phyloP scores from a whole-genome alignment of 1,284 basidiomycete species.

The Kwoniella shivajii region DNA sequence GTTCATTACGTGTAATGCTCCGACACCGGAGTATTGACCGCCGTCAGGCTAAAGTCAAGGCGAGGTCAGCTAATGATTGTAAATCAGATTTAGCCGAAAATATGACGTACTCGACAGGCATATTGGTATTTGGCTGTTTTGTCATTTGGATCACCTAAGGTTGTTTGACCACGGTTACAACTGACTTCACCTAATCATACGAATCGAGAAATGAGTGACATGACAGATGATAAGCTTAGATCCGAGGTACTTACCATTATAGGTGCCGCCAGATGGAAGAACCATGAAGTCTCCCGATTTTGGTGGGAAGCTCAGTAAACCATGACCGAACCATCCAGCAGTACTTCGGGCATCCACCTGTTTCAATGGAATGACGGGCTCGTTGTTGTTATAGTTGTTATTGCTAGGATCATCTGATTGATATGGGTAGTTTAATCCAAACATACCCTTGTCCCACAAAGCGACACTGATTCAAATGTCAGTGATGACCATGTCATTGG shows the following conservation, averaged over 20 bases:
- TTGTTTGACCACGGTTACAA: constrained; percentile 11
- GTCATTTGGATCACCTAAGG: constrained; percentile 1
- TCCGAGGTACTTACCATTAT: constrained; percentile 5
- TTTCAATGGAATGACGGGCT: constrained; percentile 19
- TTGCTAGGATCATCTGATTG: constrained; percentile 5
- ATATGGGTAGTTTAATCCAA: constrained; percentile 17
- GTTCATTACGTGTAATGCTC: constrained; percentile 29
- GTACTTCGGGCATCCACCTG: constrained; percentile 11
- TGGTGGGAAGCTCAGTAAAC: constrained; percentile 62
- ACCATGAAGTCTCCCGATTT: constrained; percentile 61
- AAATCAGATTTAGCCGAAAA: not conserved
- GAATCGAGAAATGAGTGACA: too few relatives aligned
- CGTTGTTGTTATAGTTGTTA: constrained; percentile 22
- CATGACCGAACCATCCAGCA: constrained; percentile 52
- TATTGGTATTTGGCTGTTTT: not conserved
- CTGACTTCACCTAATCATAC: constrained; percentile 11
- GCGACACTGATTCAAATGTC: constrained; percentile 13
- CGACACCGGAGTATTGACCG: constrained; percentile 6
- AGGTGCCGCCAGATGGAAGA: constrained; percentile 43
- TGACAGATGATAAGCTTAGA: not conserved
- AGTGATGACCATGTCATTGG: not conserved
- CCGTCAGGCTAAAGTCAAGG: not conserved
- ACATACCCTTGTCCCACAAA: constrained; percentile 17
- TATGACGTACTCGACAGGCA: constrained; percentile 2
- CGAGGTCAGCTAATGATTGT: not conserved